Conservation (phyloP, 805 yeast species). For the Lipomyces lipofer region DNA sequence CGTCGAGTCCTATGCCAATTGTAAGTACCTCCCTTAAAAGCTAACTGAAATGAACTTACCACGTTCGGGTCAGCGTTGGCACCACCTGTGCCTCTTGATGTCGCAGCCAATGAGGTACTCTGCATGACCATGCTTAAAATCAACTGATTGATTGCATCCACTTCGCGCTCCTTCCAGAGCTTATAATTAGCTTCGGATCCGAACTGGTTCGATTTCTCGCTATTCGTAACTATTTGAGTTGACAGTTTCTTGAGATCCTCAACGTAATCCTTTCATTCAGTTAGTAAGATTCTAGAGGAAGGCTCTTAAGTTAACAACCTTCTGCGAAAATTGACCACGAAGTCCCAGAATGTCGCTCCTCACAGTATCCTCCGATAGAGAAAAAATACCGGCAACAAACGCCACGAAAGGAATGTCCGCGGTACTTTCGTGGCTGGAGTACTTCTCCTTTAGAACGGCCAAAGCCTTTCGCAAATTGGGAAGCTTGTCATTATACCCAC, state of each 20-base stretch:
- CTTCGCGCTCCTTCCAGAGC: conserved; percentile 47
- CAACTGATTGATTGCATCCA: conserved; percentile 38
- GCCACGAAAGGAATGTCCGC: no score
- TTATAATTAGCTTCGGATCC: conserved; percentile 39
- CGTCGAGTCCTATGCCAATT: neutral
- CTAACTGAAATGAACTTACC: conserved; percentile 19
- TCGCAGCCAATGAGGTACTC: conserved; percentile 25
- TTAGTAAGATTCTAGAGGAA: no score
- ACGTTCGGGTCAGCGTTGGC: conserved; percentile 1
- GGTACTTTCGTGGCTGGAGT: no score
- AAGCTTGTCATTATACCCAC: no score
- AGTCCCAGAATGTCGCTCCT: no score
- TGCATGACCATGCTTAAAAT: no score
- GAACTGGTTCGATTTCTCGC: conserved; percentile 40
- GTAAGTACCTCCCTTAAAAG: neutral
- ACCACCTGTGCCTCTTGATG: neutral
- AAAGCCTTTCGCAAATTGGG: no score
- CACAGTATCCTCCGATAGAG: no score
- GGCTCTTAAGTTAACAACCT: no score
- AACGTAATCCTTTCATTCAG: conserved; percentile 25
- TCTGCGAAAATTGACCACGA: no score
- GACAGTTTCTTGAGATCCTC: conserved; percentile 20
- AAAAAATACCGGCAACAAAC: no score
- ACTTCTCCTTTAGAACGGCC: no score
- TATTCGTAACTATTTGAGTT: conserved; percentile 1